Percentiles rank a stretch among this genome's conserved stretches.
Evolutionary conservation across 108 stramenopile genomes (phyloP).

Genomic region (Poteriospumella lacustris): DNA sequence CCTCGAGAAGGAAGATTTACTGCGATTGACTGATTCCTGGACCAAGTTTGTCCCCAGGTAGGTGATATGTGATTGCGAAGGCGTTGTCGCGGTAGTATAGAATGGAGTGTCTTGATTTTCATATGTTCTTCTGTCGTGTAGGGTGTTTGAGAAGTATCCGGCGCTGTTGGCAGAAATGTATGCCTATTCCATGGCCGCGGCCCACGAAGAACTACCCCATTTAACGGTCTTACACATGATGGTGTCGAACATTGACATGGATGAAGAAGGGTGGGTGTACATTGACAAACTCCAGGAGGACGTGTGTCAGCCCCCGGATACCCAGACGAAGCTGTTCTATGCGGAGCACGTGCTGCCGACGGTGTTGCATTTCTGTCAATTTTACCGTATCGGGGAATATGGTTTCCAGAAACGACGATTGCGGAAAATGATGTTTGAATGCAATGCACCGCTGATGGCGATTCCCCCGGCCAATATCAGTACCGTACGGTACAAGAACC

Average conservation of each 20-base stretch:
- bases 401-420: slow-evolving; percentile 36
- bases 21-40: slow-evolving; percentile 69
- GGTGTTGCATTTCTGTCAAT: slow-evolving; percentile 33
- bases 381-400: slow-evolving; percentile 27
- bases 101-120: too few species aligned
- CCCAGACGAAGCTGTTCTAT: background rate
- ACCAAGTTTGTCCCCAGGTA: slow-evolving; percentile 59
- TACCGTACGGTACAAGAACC: slow-evolving; percentile 12
- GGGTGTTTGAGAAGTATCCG: slow-evolving; percentile 62
- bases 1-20: slow-evolving; percentile 70
- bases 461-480: slow-evolving; percentile 9
- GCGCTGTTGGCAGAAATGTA: slow-evolving; percentile 50
- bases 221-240: slow-evolving; percentile 69
- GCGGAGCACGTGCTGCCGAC: background rate
- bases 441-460: slow-evolving; percentile 20
- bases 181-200: slow-evolving; percentile 74
- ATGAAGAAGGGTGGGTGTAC: slow-evolving; percentile 73
- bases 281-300: slow-evolving; percentile 16
- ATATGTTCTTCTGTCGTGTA: background rate
- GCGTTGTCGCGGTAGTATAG: too few species aligned
- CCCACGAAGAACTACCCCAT: slow-evolving; percentile 66
- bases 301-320: slow-evolving; percentile 14
- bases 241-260: slow-evolving; percentile 55
- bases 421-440: background rate
- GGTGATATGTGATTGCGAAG: too few species aligned